phyloP scores from a whole-genome alignment of 495 filamentous ascomycete genomes.

The Penicillium samsonianum region DNA sequence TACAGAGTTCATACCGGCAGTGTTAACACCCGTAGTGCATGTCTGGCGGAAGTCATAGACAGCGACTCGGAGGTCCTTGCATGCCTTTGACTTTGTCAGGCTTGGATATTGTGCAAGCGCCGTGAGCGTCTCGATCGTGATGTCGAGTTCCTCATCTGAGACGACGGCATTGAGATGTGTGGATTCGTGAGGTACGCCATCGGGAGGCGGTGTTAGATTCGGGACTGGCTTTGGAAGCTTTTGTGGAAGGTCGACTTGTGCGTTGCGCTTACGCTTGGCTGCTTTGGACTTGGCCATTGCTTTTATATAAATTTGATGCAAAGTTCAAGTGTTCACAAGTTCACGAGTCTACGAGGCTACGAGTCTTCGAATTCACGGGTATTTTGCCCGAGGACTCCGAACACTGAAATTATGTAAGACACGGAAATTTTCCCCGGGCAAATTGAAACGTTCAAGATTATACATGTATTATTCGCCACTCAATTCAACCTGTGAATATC shows the following conservation, averaged over 20 bases:
- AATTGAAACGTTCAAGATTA: background rate
- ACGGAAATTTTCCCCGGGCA: background rate
- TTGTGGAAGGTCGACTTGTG: constrained; percentile 34
- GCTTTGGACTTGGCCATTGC: constrained; percentile 40
- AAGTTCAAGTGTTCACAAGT: background rate
- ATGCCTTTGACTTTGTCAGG: constrained; percentile 42
- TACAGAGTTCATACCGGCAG: no score
- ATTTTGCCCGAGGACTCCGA: background rate
- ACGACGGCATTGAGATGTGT: constrained; percentile 37
- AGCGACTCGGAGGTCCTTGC: constrained; percentile 41
- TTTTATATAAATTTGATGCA: background rate
- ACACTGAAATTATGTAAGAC: background rate
- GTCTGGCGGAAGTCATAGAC: constrained; percentile 44
- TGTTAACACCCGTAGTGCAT: constrained; percentile 42
- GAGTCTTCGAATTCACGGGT: background rate
- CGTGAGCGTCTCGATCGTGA: constrained; percentile 40
- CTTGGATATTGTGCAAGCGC: constrained; percentile 39
- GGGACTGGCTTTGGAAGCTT: constrained; percentile 31
- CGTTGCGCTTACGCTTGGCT: constrained; percentile 43
- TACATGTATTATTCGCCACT: background rate
- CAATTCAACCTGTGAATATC: background rate
- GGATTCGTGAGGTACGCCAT: constrained; percentile 33
- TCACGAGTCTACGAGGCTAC: background rate
- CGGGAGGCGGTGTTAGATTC: constrained; percentile 34
- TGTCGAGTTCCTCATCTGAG: constrained; percentile 40